phyloP scores from a whole-genome alignment of 306 rosid genomes.

The Inga laurina region DNA sequence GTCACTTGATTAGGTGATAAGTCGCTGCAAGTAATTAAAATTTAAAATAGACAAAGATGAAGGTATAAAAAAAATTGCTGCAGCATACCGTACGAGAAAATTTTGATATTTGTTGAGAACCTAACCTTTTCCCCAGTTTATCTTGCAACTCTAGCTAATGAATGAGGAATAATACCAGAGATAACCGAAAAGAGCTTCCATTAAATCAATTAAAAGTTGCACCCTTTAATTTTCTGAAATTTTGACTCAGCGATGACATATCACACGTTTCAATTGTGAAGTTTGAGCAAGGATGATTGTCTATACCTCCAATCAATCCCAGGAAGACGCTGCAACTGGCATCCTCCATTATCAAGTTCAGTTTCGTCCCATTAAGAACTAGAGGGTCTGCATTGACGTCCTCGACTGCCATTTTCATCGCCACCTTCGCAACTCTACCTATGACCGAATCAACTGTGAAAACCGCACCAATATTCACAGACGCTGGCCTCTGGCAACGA shows the following conservation, averaged over 20 bases:
- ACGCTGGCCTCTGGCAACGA: slow-evolving; percentile 54
- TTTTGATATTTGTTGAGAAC: background rate
- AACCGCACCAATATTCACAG: slow-evolving; percentile 77
- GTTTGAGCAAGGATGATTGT: slow-evolving; percentile 10
- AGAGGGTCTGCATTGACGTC: slow-evolving; percentile 73
- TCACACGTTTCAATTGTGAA: background rate
- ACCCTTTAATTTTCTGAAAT: slow-evolving; percentile 14
- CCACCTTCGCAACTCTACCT: slow-evolving; percentile 70
- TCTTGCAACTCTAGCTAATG: slow-evolving; percentile 22
- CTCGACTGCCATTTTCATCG: slow-evolving; percentile 73
- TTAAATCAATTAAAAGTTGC: background rate
- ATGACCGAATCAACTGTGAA: slow-evolving; percentile 77
- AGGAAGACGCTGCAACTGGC: slow-evolving; percentile 68
- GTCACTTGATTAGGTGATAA: slow-evolving; percentile 15
- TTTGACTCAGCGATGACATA: background rate
- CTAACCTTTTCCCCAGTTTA: background rate
- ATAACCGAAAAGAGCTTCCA: slow-evolving; percentile 4
- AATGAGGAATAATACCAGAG: slow-evolving; percentile 1
- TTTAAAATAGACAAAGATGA: background rate
- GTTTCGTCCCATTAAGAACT: slow-evolving; percentile 65
- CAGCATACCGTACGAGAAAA: no score
- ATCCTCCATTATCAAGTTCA: slow-evolving; percentile 54
- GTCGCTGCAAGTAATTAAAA: slow-evolving; percentile 5
- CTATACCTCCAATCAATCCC: slow-evolving; percentile 80
- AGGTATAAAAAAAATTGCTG: background rate